Evolutionary conservation across 129 eudicot species (phyloP).

Genomic region (Sambucus nigra): DNA sequence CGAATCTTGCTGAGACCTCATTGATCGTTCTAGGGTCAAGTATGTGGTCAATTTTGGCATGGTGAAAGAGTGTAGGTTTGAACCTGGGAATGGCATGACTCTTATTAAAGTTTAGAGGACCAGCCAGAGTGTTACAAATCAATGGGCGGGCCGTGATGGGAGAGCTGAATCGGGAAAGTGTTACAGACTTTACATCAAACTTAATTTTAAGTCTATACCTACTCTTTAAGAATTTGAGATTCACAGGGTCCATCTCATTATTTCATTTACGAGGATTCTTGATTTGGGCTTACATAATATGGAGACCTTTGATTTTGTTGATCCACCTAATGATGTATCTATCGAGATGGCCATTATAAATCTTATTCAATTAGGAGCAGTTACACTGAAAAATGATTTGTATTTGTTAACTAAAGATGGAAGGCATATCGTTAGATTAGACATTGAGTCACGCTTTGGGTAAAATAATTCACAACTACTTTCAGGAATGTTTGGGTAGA

Average conservation of each 20-base stretch:
- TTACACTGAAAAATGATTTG: slow-evolving; percentile 28
- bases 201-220: slow-evolving; percentile 46
- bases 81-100: slow-evolving; percentile 78
- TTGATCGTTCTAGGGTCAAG: slow-evolving; percentile 83
- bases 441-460: slow-evolving; percentile 91
- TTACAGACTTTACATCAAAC: slow-evolving; percentile 58
- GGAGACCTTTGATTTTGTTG: slow-evolving; percentile 65
- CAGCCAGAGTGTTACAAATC: slow-evolving; percentile 89
- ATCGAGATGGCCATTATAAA: slow-evolving; percentile 66
- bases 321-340: slow-evolving; percentile 54
- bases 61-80: slow-evolving; percentile 74
- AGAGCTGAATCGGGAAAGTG: slow-evolving; percentile 87
- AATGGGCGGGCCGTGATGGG: slow-evolving; percentile 95
- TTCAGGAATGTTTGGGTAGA: slow-evolving; percentile 41
- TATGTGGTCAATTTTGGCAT: slow-evolving; percentile 86
- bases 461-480: slow-evolving; percentile 54
- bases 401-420: slow-evolving; percentile 52
- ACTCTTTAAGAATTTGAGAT: slow-evolving; percentile 83
- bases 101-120: slow-evolving; percentile 56
- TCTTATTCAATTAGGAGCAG: slow-evolving; percentile 72
- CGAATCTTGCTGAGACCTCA: slow-evolving; percentile 91
- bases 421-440: slow-evolving; percentile 49
- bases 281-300: slow-evolving; percentile 57
- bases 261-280: slow-evolving; percentile 69
- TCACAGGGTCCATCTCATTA: slow-evolving; percentile 76